A percentile compares a stretch with the other conserved stretches of the same genome.
phyloP scores from a whole-genome alignment of 2,329 filamentous ascomycete genomes.

The Colletotrichum theobromicola region DNA sequence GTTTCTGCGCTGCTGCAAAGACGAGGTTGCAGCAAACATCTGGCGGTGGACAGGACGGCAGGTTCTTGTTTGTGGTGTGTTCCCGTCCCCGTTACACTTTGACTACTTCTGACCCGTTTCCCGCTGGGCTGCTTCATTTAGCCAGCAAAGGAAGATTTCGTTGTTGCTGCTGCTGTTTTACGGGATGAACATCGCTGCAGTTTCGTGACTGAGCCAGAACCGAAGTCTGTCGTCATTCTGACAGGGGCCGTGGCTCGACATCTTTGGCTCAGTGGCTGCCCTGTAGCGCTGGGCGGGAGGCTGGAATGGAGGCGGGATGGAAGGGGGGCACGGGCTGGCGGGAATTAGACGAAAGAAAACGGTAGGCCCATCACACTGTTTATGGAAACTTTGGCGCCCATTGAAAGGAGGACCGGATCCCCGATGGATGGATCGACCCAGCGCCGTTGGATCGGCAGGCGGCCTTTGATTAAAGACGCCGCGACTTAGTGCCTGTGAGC shows the following conservation, averaged over 20 bases:
- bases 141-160: background rate
- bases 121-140: background rate
- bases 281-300: background rate
- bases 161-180: background rate
- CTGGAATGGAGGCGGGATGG: background rate
- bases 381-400: background rate
- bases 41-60: background rate
- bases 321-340: background rate
- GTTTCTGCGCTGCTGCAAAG: background rate
- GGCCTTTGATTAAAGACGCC: background rate
- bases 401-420: background rate
- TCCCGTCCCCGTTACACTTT: background rate
- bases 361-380: background rate
- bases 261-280: background rate
- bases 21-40: background rate
- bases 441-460: conserved; percentile 4
- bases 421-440: background rate
- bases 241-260: background rate
- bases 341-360: background rate
- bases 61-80: background rate
- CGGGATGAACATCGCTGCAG: background rate
- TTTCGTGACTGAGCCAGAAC: background rate
- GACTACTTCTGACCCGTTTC: background rate
- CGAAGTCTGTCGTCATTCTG: conserved; percentile 1
- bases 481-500: background rate